These are phyloP conservation scores for Cercophora scortea DNA, from an alignment of 495 filamentous ascomycete genomes.

Conservation along the genomic window DNA sequence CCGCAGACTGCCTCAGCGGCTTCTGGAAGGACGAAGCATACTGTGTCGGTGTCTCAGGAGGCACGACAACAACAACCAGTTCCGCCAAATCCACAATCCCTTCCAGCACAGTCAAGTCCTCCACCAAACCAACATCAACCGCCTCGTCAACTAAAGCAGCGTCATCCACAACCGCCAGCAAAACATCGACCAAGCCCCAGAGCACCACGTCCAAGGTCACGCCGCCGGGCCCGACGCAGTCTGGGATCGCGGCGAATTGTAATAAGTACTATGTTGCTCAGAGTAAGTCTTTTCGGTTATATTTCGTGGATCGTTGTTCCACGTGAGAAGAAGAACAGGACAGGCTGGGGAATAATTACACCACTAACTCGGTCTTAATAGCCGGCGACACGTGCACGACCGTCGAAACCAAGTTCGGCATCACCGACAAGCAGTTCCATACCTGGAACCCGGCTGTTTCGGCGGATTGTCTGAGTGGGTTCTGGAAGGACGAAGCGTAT, in stretches of 20 bases:
- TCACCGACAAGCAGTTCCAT: slow-evolving; percentile 6
- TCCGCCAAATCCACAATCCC: not conserved
- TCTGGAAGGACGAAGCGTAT: not conserved
- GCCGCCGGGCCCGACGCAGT: not conserved
- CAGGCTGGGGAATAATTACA: no score
- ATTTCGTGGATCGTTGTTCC: no score
- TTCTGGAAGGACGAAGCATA: slow-evolving; percentile 11
- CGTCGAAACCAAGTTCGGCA: not conserved
- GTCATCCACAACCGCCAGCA: not conserved
- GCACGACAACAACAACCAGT: not conserved
- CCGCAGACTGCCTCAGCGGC: slow-evolving; percentile 1
- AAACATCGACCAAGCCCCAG: no score
- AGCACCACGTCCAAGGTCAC: not conserved
- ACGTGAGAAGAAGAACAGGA: no score
- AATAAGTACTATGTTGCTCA: not conserved
- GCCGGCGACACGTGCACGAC: slow-evolving; percentile 8
- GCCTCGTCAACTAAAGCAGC: no score
- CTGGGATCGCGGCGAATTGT: not conserved
- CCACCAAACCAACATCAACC: no score
- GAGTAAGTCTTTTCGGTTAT: no score
- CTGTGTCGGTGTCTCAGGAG: slow-evolving; percentile 10
- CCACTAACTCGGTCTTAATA: not conserved
- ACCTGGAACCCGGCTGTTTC: slow-evolving; percentile 13
- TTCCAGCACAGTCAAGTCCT: not conserved
- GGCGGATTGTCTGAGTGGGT: slow-evolving; percentile 1